phyloP scores from a whole-genome alignment of 441 rosid genomes.

The Erodium chrysanthum region DNA sequence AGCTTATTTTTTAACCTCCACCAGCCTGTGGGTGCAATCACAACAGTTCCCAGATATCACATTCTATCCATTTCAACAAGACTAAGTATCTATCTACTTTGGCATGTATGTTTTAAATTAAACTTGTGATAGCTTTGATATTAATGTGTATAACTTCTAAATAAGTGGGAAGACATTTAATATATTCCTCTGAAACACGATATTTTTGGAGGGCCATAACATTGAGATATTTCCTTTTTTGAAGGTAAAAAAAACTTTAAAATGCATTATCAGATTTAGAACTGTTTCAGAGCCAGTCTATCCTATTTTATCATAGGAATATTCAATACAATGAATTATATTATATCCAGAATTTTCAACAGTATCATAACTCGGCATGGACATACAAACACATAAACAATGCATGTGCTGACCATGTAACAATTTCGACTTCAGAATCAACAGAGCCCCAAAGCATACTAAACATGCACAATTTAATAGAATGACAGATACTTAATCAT shows the following conservation, averaged over 20 bases:
- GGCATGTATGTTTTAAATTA: too few species aligned
- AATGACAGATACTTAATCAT: background rate
- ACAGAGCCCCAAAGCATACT: background rate
- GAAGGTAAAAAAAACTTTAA: background rate
- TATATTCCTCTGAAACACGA: background rate
- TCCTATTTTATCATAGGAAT: background rate
- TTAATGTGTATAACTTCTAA: too few species aligned
- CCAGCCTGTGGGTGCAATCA: too few species aligned
- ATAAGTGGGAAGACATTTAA: background rate
- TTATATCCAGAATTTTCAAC: background rate
- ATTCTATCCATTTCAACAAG: too few species aligned
- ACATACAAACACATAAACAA: too few species aligned
- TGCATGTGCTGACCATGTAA: too few species aligned
- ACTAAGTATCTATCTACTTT: too few species aligned
- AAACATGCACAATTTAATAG: background rate
- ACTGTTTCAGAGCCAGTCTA: background rate
- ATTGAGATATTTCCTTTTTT: background rate
- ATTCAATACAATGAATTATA: background rate
- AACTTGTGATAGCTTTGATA: too few species aligned
- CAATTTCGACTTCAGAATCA: background rate
- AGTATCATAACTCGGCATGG: too few species aligned
- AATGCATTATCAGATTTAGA: background rate
- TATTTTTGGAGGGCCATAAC: background rate
- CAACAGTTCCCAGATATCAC: too few species aligned
- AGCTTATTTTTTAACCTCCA: background rate